These are phyloP conservation scores for Gracilaria gracilis DNA, from an alignment of 23 red algal genomes.

Conservation along the genomic window DNA sequence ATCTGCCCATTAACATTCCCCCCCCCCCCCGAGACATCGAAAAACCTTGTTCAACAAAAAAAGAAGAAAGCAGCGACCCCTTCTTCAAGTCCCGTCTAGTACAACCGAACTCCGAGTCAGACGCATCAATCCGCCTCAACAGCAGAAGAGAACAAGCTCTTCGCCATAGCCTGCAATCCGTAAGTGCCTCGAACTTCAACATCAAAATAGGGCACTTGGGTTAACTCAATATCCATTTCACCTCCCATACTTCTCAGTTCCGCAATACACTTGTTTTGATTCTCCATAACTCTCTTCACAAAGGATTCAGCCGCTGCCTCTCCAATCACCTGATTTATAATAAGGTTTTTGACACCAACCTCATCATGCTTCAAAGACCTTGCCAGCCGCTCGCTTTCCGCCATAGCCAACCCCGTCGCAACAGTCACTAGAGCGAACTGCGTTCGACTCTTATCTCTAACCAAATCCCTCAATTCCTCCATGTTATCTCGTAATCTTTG, in stretches of 20 bases:
- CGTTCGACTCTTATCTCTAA: slow-evolving; percentile 68
- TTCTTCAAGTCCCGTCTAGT: too few relatives aligned
- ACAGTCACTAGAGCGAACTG: slow-evolving; percentile 90
- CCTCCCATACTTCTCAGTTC: slow-evolving; percentile 39
- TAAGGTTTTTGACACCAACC: slow-evolving; percentile 69
- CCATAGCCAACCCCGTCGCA: slow-evolving; percentile 90
- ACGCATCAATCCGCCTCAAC: neutral
- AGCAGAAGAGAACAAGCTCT: slow-evolving; percentile 47
- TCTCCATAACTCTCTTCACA: slow-evolving; percentile 58
- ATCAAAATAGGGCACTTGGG: slow-evolving; percentile 96
- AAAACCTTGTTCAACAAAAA: too few relatives aligned
- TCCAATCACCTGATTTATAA: slow-evolving; percentile 93
- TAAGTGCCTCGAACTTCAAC: slow-evolving; percentile 88
- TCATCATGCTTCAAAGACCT: slow-evolving; percentile 50
- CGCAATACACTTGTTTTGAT: slow-evolving; percentile 61
- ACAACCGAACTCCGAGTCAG: too few relatives aligned
- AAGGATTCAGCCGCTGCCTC: slow-evolving; percentile 48
- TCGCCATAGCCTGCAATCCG: slow-evolving; percentile 67
- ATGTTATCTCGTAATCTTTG: slow-evolving; percentile 75
- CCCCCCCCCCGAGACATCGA: too few relatives aligned
- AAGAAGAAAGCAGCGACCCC: neutral
- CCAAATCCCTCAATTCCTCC: slow-evolving; percentile 69
- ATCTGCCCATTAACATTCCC: too few relatives aligned
- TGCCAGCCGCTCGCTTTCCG: slow-evolving; percentile 87
- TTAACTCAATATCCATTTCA: slow-evolving; percentile 63